phyloP scores from a whole-genome alignment of 345 rosid species.

The Eucalyptus tenuipes region DNA sequence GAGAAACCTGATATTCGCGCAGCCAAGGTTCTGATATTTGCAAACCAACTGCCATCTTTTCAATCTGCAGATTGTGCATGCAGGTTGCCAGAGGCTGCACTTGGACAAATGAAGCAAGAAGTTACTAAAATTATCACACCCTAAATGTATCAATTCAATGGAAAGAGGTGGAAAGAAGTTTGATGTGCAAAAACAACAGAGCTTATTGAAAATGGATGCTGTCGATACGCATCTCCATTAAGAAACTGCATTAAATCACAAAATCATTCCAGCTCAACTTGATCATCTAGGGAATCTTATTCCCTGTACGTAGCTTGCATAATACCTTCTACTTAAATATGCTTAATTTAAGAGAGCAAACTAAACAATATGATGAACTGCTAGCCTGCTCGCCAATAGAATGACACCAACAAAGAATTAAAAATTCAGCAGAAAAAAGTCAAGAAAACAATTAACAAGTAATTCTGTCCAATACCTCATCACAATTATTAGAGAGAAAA shows the following conservation, averaged over 20 bases:
- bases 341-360: neutral
- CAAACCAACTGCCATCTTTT: constrained; percentile 70
- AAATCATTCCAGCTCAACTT: neutral
- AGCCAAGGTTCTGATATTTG: constrained; percentile 97
- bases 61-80: constrained; percentile 79
- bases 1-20: constrained; percentile 78
- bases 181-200: neutral
- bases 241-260: neutral
- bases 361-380: neutral
- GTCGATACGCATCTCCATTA: neutral
- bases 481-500: neutral
- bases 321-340: neutral
- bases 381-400: neutral
- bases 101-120: neutral
- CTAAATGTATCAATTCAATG: neutral
- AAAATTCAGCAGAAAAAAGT: neutral
- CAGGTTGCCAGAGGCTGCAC: constrained; percentile 74
- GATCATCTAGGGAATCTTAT: neutral
- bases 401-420: neutral
- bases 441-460: neutral
- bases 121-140: neutral
- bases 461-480: neutral
- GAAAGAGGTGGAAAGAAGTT: neutral
- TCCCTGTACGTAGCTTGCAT: neutral
- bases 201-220: neutral